Evolutionary conservation across 1,284 basidiomycete genomes (phyloP), one percentile per base, ranked within the genome.

Genomic region (Peniophora sp.): DNA sequence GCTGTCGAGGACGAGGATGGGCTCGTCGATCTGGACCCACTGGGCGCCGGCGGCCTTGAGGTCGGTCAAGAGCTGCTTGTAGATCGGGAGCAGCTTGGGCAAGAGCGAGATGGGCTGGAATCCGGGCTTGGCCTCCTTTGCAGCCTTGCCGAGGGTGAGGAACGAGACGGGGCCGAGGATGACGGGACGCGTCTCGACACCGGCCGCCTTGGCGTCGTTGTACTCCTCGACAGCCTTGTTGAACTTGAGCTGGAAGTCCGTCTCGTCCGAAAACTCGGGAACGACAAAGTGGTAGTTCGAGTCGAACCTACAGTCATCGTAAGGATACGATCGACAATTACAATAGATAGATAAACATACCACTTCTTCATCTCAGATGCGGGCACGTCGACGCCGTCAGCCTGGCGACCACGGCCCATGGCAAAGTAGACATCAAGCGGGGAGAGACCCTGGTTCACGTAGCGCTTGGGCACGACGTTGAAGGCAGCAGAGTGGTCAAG

Each of bases 201-300:
- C 97, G 59, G 84, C 81, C 52, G 78, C 85, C 78, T 97, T 89
- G 55, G 97, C 97, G 78, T 99, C 97, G 59, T 90, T 84, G 77
- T 86, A 99, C 70, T 97, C 93, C 63, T 89, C 88, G 56, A 98
- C 81, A 54, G 89, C 85, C 79, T 97, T 97, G 87, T 97, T 97
- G 75, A 86, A 86, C 75, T 88, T 83, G 67, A 99, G 78, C 75
- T 94, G 93, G 85, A 99, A 98, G 60, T 95, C 85, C 54, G 90
- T 92, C 63, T 80, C 76, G 55, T 94, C 89, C 20, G 91, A 90
- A 72, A 99, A 84, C 76, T 99, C 97, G 55, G 95, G 96, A 57
- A 98, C 96, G 72, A 99, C 93, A 67, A 89, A 96, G 79, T 99
- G 97, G 80, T 99, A 99, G 85, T 99, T 99, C 52, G 95, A 97